Evolutionary conservation across 768 basidiomycete genomes (phyloP), one percentile per base, ranked within the genome.

Genomic region (Hydnum rufescens): DNA sequence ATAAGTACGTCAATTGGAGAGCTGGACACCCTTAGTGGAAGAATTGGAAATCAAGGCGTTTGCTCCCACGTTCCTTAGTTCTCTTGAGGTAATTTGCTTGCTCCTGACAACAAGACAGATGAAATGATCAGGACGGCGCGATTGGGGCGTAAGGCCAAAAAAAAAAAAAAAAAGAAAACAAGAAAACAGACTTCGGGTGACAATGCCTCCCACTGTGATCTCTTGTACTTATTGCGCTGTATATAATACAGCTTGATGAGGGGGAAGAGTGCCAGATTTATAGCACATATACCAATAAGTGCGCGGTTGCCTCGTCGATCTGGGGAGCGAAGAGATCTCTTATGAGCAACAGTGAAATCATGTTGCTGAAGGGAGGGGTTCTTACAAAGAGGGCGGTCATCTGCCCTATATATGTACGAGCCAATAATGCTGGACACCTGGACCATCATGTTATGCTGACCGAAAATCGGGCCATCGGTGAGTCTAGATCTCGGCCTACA

Each of bases 21-120:
- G n/a, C n/a, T n/a, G n/a, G n/a, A n/a, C n/a, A n/a, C n/a, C n/a
- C n/a, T n/a, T n/a, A n/a, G n/a, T n/a, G 25, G 46, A 28, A n/a
- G 54, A 80, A 80, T 13, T 75, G 67, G 65, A 79, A 80, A 58
- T 80, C 76, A 54, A 80, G 61, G 31, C 75, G 64, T 55, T 70
- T 62, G 57, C 78, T 80, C 25, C 78, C 77, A 56, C 70, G 64
- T 52, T 82, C 78, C 30, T 67, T 71, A n/a, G 80, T 77, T 16
- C 69, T 77, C 51, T 71, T 68, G 0, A 79, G 60, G 61, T 82
- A 82, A 19, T 75, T 63, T 42, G 68, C 65, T 58, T 71, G 73
- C 60, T 77, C 70, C 70, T 74, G 34, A 39, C 19, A 19, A 8
- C 8, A 39, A 19, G 34, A 19, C 8, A 39, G 19, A 39, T 8